phyloP scores from a whole-genome alignment of 352 stramenopile species.

The Pythium folliculosum region DNA sequence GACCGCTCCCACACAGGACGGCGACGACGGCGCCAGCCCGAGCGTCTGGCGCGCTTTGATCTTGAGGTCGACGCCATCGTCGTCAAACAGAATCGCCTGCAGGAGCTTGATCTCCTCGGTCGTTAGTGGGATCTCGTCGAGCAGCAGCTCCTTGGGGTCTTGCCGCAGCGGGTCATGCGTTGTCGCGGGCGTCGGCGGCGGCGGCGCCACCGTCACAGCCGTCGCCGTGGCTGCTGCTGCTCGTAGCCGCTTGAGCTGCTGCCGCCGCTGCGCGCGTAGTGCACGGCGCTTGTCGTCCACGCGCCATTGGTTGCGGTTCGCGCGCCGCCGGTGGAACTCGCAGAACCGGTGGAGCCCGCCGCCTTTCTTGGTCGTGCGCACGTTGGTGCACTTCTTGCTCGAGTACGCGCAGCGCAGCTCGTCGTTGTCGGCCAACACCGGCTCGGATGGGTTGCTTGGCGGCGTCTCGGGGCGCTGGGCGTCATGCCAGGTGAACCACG shows the following conservation, averaged over 20 bases:
- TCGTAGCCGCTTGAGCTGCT: constrained; percentile 3
- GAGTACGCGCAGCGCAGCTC: constrained; percentile 12
- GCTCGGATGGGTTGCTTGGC: neutral
- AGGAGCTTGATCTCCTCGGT: neutral
- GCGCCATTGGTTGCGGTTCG: constrained; percentile 72
- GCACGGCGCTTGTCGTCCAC: constrained; percentile 52
- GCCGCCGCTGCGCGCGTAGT: constrained; percentile 6
- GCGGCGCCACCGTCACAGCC: too few species aligned
- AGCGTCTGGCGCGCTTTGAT: neutral
- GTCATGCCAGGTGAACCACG: too few species aligned
- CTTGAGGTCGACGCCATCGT: neutral
- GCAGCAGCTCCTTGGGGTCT: neutral
- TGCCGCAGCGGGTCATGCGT: neutral
- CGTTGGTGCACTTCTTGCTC: constrained; percentile 11
- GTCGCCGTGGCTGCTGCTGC: too few species aligned
- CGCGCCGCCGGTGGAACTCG: constrained; percentile 52
- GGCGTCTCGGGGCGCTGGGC: neutral
- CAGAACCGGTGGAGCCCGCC: constrained; percentile 16
- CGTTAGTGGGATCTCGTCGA: neutral
- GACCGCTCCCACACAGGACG: neutral
- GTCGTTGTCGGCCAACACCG: constrained; percentile 1
- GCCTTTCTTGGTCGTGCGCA: constrained; percentile 11
- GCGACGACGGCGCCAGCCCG: neutral
- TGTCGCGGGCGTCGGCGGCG: neutral
- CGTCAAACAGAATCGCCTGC: neutral